Evolutionary conservation across 441 rosid genomes (phyloP).

Genomic region (Corymbia calophylla): DNA sequence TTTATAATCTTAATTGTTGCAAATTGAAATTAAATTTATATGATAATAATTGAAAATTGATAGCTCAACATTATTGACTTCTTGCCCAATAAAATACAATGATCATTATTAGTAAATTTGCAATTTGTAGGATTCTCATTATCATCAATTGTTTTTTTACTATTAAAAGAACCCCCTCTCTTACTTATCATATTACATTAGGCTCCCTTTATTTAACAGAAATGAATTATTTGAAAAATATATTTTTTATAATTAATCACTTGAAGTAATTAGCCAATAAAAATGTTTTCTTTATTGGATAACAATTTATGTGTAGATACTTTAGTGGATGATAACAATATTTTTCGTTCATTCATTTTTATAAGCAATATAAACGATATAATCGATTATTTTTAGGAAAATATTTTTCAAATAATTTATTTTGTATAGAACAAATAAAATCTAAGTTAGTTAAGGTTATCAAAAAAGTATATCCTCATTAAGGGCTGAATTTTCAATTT

Average conservation of each 20-base stretch:
- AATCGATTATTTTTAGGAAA: background rate
- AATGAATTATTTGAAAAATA: background rate
- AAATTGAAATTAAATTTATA: background rate
- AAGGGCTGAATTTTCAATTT: background rate
- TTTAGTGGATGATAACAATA: rapidly evolving
- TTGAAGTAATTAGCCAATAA: background rate
- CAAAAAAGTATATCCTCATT: background rate
- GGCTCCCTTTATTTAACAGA: background rate
- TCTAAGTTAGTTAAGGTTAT: background rate
- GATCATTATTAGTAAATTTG: background rate
- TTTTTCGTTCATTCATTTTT: background rate
- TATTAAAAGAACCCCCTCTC: background rate
- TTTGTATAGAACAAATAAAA: background rate
- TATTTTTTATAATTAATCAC: background rate
- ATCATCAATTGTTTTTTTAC: background rate
- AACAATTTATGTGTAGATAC: background rate
- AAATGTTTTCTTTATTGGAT: rapidly evolving
- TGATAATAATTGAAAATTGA: background rate
- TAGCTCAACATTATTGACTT: background rate
- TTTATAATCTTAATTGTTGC: background rate
- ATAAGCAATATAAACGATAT: background rate
- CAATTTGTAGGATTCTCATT: background rate
- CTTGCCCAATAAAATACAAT: background rate
- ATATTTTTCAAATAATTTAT: background rate
- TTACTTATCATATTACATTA: background rate